Evolutionary conservation across 495 filamentous ascomycete genomes (phyloP), one percentile per base, ranked within the genome.

Genomic region (Penicillium waksmanii): DNA sequence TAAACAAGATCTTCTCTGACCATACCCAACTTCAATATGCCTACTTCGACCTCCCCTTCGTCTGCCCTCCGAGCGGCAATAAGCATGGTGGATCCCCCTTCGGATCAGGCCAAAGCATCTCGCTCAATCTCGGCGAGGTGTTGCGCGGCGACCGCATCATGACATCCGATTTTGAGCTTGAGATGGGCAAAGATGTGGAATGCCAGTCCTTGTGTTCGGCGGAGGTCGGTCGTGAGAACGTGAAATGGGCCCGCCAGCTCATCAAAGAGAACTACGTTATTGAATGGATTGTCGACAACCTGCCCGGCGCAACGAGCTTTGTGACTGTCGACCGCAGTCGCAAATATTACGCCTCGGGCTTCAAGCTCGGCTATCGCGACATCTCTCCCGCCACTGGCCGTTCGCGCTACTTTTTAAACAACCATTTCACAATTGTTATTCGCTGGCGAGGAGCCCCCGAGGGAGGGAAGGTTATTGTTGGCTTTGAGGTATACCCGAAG

Each of bases 261-360:
- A 87, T 97, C 46, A 83, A 82, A 58, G 85, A 93, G 54, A 92
- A 92, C 42, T 96, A 96, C 71, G 90, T 96, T 43, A 89, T 87
- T 3, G 93, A 97, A 72, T 97, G 93, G 93, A 97, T 97, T 65
- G 91, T 94, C 44, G 93, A 97, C 71, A 97, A 97, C 60, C 80
- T 97, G 25, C 93, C 93, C 10, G 93, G 93, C 8, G 93, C 93
- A 42, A 96, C 93, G 4, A 93, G 88, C 68, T 97, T 96, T 66
- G 92, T 96, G 46, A 96, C 91, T 0, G 88, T 91, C 13, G 93
- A 97, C 71, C 92, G 91, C 71, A 86, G 83, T 53, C 85, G 87
- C 62, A 96, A 93, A 71, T 96, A 96, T 74, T 97, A 96, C 68
- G 92, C 93, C 21, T 87, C 93, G 13, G 93, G 93, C n/a, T 97